Evolutionary conservation across 306 rosid genomes (phyloP), one percentile per base, ranked within the genome.

Genomic region (Arachis stenosperma): DNA sequence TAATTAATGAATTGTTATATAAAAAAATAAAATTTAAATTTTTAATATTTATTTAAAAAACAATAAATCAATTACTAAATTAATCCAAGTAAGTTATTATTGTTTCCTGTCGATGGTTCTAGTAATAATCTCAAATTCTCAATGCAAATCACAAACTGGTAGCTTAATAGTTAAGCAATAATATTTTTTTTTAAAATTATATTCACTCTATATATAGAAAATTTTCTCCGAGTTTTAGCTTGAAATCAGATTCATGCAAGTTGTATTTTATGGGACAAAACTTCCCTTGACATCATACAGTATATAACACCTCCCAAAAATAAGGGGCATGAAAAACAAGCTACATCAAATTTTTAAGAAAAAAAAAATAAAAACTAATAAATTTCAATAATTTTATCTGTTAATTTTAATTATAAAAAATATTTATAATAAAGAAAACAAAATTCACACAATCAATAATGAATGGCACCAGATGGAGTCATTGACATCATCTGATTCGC

Each of bases 381-480:
- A 68, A 52, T 39, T 41, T 8, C 11, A 11, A 6, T 42, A 10
- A 12, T 22, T 22, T 1, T 22, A 22, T 22, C 1, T 22, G 27
- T 22, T 22, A 1, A 22, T 22, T 1, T 33, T 33, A 2, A 33
- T 33, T 33, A 2, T 33, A 33, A 33, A 33, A 2, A 33, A 33
- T 33, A 33, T 2, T 33, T 2, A 33, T 33, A 33, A 33, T 33
- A 33, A 33, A 2, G 0, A 33, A 33, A 2, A 33, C 4, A 57
- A 57, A 56, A 27, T 29, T 57, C 43, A n/a, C 11, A 70, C 13
- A 43, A 30, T 59, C 47, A 71, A 71, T 33, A 56, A 57, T 10
- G 65, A 71, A 71, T 57, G 67, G 46, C 66, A 71, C 47, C 46
- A 1, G 42, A 55, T 61, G 40, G 41, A 41, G 29, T 41, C 44